A percentile compares a stretch with the other conserved stretches of the same genome.
Evolutionary conservation across 352 stramenopile species (phyloP).

Genomic region (Phytophthora syringae): DNA sequence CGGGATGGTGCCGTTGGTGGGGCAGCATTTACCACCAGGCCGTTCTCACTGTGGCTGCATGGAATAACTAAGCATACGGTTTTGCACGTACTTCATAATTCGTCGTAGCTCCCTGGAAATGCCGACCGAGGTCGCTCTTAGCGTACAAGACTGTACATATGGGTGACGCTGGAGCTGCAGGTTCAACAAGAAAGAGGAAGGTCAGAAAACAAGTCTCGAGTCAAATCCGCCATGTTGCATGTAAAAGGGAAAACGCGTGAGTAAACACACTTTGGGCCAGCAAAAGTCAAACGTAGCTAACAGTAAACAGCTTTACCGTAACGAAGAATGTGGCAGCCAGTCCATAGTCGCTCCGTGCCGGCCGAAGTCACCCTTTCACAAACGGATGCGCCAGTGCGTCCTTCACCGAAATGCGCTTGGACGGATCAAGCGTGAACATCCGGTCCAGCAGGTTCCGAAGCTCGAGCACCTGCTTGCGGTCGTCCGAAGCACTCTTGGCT

Average conservation of each 20-base stretch:
- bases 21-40: no score
- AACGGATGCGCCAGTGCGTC: constrained; percentile 88
- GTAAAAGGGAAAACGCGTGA: not conserved
- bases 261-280: not conserved
- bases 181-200: not conserved
- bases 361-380: constrained; percentile 43
- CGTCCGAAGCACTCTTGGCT: constrained; percentile 70
- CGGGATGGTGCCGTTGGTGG: no score
- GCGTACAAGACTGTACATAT: no score
- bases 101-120: no score
- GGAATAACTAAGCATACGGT: no score
- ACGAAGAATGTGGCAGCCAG: not conserved
- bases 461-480: constrained; percentile 70
- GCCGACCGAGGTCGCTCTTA: no score
- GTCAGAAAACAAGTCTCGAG: not conserved
- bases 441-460: constrained; percentile 80
- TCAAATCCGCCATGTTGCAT: not conserved
- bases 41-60: no score
- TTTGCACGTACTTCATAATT: no score
- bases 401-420: constrained; percentile 75
- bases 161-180: no score
- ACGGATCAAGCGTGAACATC: constrained; percentile 84
- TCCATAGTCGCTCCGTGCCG: not conserved
- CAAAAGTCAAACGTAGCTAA: not conserved
- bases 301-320: constrained; percentile 1